Base-by-base conservation (phyloP, 345 rosid species). In the Linum trigynum region DNA sequence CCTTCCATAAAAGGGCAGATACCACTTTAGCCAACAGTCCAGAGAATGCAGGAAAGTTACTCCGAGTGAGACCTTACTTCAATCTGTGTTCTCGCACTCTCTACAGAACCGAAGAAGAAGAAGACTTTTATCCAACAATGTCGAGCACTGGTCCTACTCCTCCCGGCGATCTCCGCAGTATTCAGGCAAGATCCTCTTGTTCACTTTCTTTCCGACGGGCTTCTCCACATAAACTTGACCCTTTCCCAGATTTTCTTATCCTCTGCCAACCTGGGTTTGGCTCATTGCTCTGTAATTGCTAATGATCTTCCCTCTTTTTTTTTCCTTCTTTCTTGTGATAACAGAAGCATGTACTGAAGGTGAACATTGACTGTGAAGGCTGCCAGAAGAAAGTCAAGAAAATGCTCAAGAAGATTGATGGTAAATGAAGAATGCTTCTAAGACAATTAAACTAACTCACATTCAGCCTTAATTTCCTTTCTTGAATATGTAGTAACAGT, bases 321-420 rank as follows among this genome's bases (percentile, higher is more conserved):
- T 15, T 2, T 9, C 36, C 32, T 38, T 61, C 16, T 41, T 57
- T 50, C 17, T 71, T 66, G 35, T 17, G 45, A 51, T 38, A 2
- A 41, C 78, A 89, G 97, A 87, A 82, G 37, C 74, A 78, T 77
- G 39, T 77, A 69, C 88, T 90, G 65, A 84, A 78, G 66, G 92
- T 86, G 2, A 80, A 83, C 69, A 74, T 90, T 32, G 82, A 90
- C 72, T 90, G 97, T 76, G 81, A 80, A 69, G 92, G 97, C 7
- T 90, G 97, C 79, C 71, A 78, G 64, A 71, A 63, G 63, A 87
- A 76, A 72, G 92, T 90, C 71, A 81, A 77, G 84, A 90, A 84
- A 69, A 81, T 86, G 59, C 77, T 87, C 32, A 59, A 79, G 65
- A 90, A 84, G 75, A 81, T 86, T 77, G 84, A 90, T 65, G 97